Evolutionary conservation across 1,284 basidiomycete genomes (phyloP).

Genomic region (Lignosus rhinocerotis): DNA sequence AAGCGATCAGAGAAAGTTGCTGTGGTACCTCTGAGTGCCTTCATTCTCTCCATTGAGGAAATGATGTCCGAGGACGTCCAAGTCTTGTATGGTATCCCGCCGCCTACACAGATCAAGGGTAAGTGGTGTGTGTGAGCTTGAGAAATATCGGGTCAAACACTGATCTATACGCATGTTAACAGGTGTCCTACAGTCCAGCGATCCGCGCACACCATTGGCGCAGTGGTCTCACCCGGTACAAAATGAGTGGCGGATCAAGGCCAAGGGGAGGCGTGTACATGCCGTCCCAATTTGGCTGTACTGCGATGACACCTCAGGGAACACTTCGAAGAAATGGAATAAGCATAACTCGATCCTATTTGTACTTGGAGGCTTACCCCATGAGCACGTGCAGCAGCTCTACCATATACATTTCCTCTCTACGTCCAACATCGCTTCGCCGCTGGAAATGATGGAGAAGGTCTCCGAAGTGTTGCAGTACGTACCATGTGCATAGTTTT

Average conservation of each 20-base stretch:
- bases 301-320: constrained; percentile 37
- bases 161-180: no score
- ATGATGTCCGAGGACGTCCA: no score
- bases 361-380: constrained; percentile 34
- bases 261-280: not conserved
- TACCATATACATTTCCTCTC: constrained; percentile 41
- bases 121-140: no score
- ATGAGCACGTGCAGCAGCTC: constrained; percentile 22
- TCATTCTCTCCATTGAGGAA: not conserved
- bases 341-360: constrained; percentile 43
- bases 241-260: not conserved
- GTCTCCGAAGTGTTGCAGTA: constrained; percentile 20
- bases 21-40: not conserved
- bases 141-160: no score
- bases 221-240: not conserved
- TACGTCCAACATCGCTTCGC: constrained; percentile 43
- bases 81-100: no score
- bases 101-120: no score
- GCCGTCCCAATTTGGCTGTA: not conserved
- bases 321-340: constrained; percentile 46
- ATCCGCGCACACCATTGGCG: no score
- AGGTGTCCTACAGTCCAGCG: no score
- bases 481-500: constrained; percentile 35
- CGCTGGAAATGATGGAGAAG: constrained; percentile 44
- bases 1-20: not conserved